Conservation (phyloP, 257 asterid genomes). For the Nicotiana otophora region DNA sequence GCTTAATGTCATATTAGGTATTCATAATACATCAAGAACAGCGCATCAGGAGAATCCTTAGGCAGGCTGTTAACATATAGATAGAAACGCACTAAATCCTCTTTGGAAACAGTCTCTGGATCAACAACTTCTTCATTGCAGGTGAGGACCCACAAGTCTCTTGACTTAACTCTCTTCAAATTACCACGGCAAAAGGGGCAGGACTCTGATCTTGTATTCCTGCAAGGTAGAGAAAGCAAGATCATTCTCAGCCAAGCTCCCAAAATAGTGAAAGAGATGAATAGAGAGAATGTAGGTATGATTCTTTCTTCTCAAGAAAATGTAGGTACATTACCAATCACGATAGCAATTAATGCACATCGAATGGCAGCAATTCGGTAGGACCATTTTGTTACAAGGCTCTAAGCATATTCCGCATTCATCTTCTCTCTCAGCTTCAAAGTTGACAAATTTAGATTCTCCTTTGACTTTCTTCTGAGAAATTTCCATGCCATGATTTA, state of each 20-base stretch:
- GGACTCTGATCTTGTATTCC: conserved; percentile 78
- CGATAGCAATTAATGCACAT: conserved; percentile 92
- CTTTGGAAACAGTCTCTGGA: conserved; percentile 42
- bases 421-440: conserved; percentile 50
- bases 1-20: conserved; percentile 46
- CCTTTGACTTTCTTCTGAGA: conserved; percentile 36
- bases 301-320: not conserved
- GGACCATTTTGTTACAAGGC: conserved; percentile 81
- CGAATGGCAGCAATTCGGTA: conserved; percentile 87
- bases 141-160: conserved; percentile 85
- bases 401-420: conserved; percentile 85
- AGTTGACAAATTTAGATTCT: conserved; percentile 17
- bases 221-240: conserved; percentile 20
- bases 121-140: conserved; percentile 69
- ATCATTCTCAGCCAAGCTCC: not conserved
- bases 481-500: conserved; percentile 22
- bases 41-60: conserved; percentile 66
- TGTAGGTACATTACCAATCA: conserved; percentile 60
- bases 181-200: conserved; percentile 93
- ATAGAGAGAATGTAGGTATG: not conserved
- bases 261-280: not conserved
- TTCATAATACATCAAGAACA: conserved; percentile 73
- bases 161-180: conserved; percentile 58
- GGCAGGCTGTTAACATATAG: conserved; percentile 64
- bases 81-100: conserved; percentile 63